Evolutionary conservation across 495 filamentous ascomycete species (phyloP).

Genomic region (Hypoxylon lenormandii): DNA sequence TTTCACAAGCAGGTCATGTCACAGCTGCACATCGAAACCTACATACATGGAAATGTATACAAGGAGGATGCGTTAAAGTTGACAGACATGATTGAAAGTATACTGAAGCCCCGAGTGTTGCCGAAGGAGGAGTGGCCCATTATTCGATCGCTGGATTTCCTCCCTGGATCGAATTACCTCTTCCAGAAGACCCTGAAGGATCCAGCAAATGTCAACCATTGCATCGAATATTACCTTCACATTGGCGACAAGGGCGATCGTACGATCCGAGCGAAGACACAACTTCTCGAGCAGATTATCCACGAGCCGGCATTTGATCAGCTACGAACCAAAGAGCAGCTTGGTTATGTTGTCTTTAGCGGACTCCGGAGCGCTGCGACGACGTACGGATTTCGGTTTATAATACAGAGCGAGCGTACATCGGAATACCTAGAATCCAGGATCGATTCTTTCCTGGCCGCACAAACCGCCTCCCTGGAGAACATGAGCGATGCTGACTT

Average conservation of each 20-base stretch:
- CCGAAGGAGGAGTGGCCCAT: constrained; percentile 84
- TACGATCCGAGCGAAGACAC: constrained; percentile 74
- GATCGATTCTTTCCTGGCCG: constrained; percentile 83
- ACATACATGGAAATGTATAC: constrained; percentile 93
- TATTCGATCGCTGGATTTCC: constrained; percentile 79
- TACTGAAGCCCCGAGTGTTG: constrained; percentile 78
- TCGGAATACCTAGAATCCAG: constrained; percentile 84
- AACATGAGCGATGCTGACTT: constrained; percentile 88
- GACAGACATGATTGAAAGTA: constrained; percentile 82
- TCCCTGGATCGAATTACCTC: constrained; percentile 81
- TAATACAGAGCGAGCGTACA: constrained; percentile 93
- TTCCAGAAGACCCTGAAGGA: constrained; percentile 85
- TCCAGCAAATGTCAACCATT: constrained; percentile 93
- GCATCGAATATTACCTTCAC: constrained; percentile 90
- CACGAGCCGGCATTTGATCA: constrained; percentile 95
- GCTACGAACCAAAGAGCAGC: constrained; percentile 94
- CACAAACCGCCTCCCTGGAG: constrained; percentile 72
- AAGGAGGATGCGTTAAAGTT: constrained; percentile 93
- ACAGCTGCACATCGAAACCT: constrained; percentile 86
- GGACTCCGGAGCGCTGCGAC: constrained; percentile 75
- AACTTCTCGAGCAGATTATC: constrained; percentile 89
- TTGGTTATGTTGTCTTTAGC: constrained; percentile 95
- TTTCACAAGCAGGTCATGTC: constrained; percentile 85
- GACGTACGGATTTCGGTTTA: constrained; percentile 84
- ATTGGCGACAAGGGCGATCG: constrained; percentile 79